Percentiles rank a stretch among this genome's conserved stretches.
These are phyloP conservation scores for Saksenaea oblongispora DNA, from an alignment of 371 early-diverging fungal genomes.

Conservation along the genomic window DNA sequence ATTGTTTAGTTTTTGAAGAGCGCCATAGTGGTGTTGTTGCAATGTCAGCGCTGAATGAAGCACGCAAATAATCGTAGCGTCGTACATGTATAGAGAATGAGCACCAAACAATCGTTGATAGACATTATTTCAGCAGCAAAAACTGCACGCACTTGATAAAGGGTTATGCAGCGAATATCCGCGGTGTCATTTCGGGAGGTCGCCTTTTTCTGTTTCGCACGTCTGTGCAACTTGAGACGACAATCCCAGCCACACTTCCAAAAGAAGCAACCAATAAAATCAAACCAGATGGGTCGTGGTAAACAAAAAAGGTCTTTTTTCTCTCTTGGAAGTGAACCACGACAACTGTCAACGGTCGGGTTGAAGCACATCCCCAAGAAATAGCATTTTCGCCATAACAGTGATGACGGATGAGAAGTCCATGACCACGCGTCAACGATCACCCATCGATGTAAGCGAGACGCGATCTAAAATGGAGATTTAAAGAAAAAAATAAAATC, in stretches of 20 bases:
- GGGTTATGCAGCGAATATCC: too few species aligned
- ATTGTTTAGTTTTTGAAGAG: too few species aligned
- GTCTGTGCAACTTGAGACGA: too few species aligned
- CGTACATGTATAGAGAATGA: too few species aligned
- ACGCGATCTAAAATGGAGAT: not conserved
- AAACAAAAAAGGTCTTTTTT: not conserved
- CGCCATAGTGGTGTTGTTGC: too few species aligned
- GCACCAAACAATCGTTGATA: too few species aligned
- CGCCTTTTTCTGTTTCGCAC: too few species aligned
- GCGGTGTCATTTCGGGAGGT: too few species aligned
- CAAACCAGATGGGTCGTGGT: not conserved
- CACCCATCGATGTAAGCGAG: constrained; percentile 22
- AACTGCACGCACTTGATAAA: too few species aligned
- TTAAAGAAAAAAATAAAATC: not conserved
- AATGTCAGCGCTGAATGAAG: too few species aligned
- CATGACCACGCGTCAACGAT: constrained; percentile 17
- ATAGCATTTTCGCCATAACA: not conserved
- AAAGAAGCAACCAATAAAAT: constrained; percentile 6
- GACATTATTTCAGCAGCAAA: too few species aligned
- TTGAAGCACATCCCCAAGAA: not conserved
- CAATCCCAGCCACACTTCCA: constrained; percentile 5
- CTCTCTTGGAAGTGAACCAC: not conserved
- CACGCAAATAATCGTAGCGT: too few species aligned
- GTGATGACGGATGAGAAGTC: constrained; percentile 1
- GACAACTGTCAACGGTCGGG: constrained; percentile 2